phyloP scores from a whole-genome alignment of 2,329 filamentous ascomycete genomes.

The Arthrobotrys iridis region DNA sequence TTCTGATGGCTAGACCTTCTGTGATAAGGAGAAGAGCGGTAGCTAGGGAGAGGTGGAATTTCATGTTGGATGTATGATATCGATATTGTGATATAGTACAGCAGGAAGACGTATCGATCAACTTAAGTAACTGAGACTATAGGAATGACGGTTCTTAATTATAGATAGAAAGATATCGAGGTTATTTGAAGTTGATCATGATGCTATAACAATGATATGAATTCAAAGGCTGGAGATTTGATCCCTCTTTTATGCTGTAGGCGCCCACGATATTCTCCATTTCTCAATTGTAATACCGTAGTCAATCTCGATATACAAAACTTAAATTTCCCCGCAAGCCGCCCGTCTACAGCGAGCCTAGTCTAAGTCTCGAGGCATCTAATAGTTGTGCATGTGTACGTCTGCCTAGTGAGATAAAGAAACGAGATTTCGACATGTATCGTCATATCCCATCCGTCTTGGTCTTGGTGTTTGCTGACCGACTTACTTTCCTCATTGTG shows the following conservation, averaged over 20 bases:
- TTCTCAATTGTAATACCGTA: too few relatives aligned
- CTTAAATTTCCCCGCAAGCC: neutral
- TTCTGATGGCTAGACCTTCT: neutral
- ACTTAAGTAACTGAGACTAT: too few relatives aligned
- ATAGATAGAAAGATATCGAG: too few relatives aligned
- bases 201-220: too few relatives aligned
- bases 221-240: too few relatives aligned
- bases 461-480: neutral
- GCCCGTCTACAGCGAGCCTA: neutral
- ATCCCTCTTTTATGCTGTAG: too few relatives aligned
- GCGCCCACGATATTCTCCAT: too few relatives aligned
- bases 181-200: too few relatives aligned
- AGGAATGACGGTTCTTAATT: too few relatives aligned
- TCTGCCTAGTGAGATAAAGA: constrained; percentile 10
- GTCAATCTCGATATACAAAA: neutral
- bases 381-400: neutral
- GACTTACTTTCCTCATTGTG: neutral
- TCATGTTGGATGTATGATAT: neutral
- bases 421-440: neutral
- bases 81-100: neutral
- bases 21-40: neutral
- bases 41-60: neutral
- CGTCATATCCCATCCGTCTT: neutral
- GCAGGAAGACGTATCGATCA: too few relatives aligned
- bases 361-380: neutral